Evolutionary conservation across 108 stramenopile species (phyloP), one percentile per base, ranked within the genome.

Genomic region (Cyclotella kingstonii): DNA sequence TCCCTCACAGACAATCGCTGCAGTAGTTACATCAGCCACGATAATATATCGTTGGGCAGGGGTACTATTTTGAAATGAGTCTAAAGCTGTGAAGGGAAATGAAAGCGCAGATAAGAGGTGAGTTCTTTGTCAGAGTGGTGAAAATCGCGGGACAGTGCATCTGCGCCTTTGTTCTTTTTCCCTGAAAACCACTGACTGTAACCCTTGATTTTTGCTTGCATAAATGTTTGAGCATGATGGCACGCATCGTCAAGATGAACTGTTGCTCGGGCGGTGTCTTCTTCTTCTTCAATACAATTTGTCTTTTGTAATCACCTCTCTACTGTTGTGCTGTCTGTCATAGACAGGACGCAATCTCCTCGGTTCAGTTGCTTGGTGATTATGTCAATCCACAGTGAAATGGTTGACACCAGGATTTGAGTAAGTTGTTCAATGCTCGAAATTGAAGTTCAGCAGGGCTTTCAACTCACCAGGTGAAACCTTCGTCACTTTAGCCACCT

Each of bases 351-450:
- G 48, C 57, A 38, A 29, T 46, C 42, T 33, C 34, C 54, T 30
- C 21, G 14, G 2, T 22, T 9, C 1, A 54, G 21, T 8, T 4
- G 8, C 1, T 46, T 45, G 1, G 15, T 12, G 0, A 68, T 21
- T 4, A 68, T 58, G 29, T 68, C 67, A 29, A 68, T 60, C 67
- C 57, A 65, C 7, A 53, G 52, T 7, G 7, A 21, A 6, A 61
- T 61, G 4, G 47, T 61, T 9, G 60, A 45, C 3, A 28, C 21
- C 11, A n/a, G 48, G 14, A 19, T 30, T 54, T 52, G 2, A 63
- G 41, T 36, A 71, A 29, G 61, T 71, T 71, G 43, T 56, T 63
- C 6, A 62, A 64, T 1, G 70, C 70, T 17, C 70, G 33, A 44
- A 43, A 64, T 11, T 31, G 60, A 0, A 62, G 53, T 1, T 63